Evolutionary conservation across 495 filamentous ascomycete genomes (phyloP), one percentile per base, ranked within the genome.

Genomic region (Pseudotulostoma volvatum): DNA sequence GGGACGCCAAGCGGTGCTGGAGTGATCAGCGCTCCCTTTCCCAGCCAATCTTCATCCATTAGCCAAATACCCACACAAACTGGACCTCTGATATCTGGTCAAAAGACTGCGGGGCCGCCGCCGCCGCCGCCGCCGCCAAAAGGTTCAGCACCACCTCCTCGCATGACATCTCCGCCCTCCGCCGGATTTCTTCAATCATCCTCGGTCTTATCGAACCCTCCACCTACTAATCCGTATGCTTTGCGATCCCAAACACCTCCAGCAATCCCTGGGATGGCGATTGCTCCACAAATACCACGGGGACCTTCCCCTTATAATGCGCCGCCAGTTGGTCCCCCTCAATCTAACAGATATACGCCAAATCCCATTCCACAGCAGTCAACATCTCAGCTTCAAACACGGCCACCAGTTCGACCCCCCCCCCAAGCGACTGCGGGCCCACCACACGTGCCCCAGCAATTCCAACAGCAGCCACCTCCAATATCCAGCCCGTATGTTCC

Each of bases 291-390:
- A 4, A 69, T 84, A 37, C 71, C 77, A 20, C 71, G 86, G 31
- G 84, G 83, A 9, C 67, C 82, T 3, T 94, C 87, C 13, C 86
- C 86, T 31, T 95, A 95, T 57, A 87, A 92, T 49, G 72, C 79
- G 33, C 84, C 85, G 38, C 84, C 84, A 4, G 57, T 74, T 37
- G 71, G 69, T n/a, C 64, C 77, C 3, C 76, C 86, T 7, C 74
- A 81, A 18, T 74, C 76, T 9, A 90, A 79, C 57, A 70, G 88
- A 44, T 95, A 95, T 60, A 79, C 90, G 9, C 90, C 90, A 9
- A 77, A 75, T 43, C 84, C 86, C 34, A 61, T 73, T 21, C 49
- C 76, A 19, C 70, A 73, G 44, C 53, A 66, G 38, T 43, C 57
- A 43, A 55, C 51, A 55, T 55, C 67, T 18, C 51, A 55, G 35